Evolutionary conservation across 2,329 filamentous ascomycete genomes (phyloP), one percentile per base, ranked within the genome.

Genomic region (Ceratocystis eucalypticola): DNA sequence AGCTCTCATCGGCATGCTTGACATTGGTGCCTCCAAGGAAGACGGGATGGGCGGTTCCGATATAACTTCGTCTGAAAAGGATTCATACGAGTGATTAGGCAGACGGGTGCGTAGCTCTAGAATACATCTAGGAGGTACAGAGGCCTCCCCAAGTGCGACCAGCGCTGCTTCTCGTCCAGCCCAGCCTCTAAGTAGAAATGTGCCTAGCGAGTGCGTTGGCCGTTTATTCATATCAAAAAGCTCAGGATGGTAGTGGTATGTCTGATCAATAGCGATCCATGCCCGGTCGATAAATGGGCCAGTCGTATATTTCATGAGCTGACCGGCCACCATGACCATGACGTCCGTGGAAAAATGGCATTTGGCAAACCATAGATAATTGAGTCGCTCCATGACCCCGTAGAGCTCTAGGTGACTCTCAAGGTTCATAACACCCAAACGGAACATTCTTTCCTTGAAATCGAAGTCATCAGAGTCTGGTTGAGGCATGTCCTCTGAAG

Each of bases 361-460:
- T 68, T 78, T 77, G 71, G 79, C 75, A 69, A 80, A 84, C 83
- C 83, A 85, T 10, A 80, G 70, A 71, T 84, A 85, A 1, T 80
- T 79, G 0, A 74, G 76, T 28, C 77, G 74, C 20, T 74, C 73
- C 69, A 79, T 74, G 1, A 75, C 71, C 30, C 76, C 72, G 69
- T 81, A 81, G 12, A 79, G 74, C 7, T 74, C 73, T 8, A 79
- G 71, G 65, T 78, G 78, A 68, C 81, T 77, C 70, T 83, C 80
- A 20, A 78, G 75, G 33, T 78, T 75, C 53, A 77, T 75, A 25
- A 85, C 70, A 1, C 82, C 76, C 15, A 84, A 74, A 70, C 80
- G 80, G 75, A 85, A 84, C 6, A 84, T 73, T 65, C 82, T 81
- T 70, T 84, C 82, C 59, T 79, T 77, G 22, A 76, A 73, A 22